These are phyloP conservation scores for Paramarasmius palmivorus DNA, from an alignment of 1,284 basidiomycete genomes.

Conservation along the genomic window DNA sequence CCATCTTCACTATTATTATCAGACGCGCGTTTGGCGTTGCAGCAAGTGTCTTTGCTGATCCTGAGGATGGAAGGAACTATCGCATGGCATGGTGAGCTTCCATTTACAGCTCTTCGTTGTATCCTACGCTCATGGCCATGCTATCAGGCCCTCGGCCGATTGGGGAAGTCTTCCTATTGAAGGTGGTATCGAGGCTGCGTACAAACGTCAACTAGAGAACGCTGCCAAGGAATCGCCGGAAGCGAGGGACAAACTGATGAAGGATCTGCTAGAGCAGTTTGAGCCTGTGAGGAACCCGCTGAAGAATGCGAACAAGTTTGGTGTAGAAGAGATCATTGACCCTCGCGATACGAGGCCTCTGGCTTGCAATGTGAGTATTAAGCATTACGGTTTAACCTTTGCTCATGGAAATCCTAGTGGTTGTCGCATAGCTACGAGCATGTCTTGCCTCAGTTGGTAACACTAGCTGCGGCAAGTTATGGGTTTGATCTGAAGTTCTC, in stretches of 20 bases:
- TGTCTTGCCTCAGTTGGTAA: constrained; percentile 31
- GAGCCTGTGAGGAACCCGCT: constrained; percentile 39
- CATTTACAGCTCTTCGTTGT: not conserved
- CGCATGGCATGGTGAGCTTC: constrained; percentile 40
- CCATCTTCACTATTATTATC: constrained; percentile 41
- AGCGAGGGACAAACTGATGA: constrained; percentile 37
- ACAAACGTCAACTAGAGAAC: constrained; percentile 40
- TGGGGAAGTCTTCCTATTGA: constrained; percentile 45
- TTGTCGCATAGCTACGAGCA: constrained; percentile 29
- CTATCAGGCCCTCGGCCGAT: constrained; percentile 41
- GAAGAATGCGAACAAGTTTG: constrained; percentile 40
- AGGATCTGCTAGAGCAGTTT: constrained; percentile 35
- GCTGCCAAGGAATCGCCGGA: constrained; percentile 27
- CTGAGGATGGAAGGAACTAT: constrained; percentile 35
- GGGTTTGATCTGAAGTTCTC: constrained; percentile 31
- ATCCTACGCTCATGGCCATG: not conserved
- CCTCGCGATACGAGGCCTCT: constrained; percentile 40
- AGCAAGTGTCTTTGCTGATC: constrained; percentile 39
- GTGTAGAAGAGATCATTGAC: constrained; percentile 44
- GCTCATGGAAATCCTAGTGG: constrained; percentile 27
- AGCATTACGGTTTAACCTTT: not conserved
- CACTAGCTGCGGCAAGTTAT: constrained; percentile 23
- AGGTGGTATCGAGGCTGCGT: constrained; percentile 45
- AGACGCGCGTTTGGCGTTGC: constrained; percentile 43
- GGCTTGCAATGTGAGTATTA: constrained; percentile 36